Base-by-base conservation (phyloP, 345 rosid species). In the Luvunga scandens region DNA sequence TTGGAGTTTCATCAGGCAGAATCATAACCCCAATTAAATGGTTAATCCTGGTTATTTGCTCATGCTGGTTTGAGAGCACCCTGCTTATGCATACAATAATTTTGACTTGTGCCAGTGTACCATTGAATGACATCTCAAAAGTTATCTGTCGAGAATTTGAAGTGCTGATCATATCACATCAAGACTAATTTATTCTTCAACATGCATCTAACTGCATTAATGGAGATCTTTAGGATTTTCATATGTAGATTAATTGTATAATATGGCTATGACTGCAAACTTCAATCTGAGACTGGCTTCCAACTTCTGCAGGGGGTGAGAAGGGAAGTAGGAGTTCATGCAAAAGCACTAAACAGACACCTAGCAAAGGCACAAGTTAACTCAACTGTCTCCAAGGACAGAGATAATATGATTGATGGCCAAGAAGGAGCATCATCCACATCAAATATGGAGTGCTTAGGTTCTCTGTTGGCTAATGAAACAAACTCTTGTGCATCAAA, bases 281-380 rank as follows among this genome's bases (percentile, higher is more conserved):
- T 45, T 67, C 53, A 73, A 60, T 18, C 36, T 75, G 74, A 67
- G 38, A 48, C 50, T 36, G 10, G 66, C 50, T 39, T 74, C 62
- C 53, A 10, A 10, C 64, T 48, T 31, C 53, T 81, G 85, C 84
- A 94, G 98, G 98, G 98, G 1, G 98, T 93, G 66, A 84, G 98
- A 80, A 90, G 95, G 88, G 98, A 95, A 86, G 98, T 92, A n/a
- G 98, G 98, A 39, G 87, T 81, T 76, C 98, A 95, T 82, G 94
- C 93, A 10, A 90, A 27, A 83, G 80, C 84, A 74, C 78, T 95
- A 67, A 95, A 95, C 85, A 88, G 77, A 61, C 56, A 86, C 66
- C 55, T 86, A 39, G 21, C 27, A 18, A 80, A 82, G 62, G 25
- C 76, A 28, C 81, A 16, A 18, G 39, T 60, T 18, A 66, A 78